These are phyloP conservation scores for Pouteria campechiana DNA, from an alignment of 179 eudicot genomes.

Conservation along the genomic window DNA sequence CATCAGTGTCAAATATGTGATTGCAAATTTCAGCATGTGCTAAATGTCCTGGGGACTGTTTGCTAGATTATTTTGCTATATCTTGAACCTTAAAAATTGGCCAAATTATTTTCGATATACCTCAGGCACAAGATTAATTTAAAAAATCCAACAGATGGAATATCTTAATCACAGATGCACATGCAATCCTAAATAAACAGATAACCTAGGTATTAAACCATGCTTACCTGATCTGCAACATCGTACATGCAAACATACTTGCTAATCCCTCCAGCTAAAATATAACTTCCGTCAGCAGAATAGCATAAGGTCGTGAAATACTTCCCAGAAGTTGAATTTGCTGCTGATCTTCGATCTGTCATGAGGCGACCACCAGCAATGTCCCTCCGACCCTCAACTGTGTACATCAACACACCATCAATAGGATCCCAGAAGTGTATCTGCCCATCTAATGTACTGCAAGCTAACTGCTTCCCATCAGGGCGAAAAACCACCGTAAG, in stretches of 20 bases:
- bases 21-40: too few species aligned
- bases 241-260: slow-evolving; percentile 96
- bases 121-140: too few species aligned
- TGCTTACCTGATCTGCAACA: slow-evolving; percentile 88
- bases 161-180: too few species aligned
- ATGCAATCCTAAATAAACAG: not conserved
- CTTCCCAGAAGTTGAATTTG: slow-evolving; percentile 84
- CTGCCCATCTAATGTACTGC: slow-evolving; percentile 87
- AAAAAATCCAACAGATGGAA: too few species aligned
- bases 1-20: too few species aligned
- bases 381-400: slow-evolving; percentile 96
- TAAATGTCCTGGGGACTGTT: too few species aligned
- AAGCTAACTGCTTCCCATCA: slow-evolving; percentile 92
- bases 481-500: slow-evolving; percentile 94
- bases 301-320: slow-evolving; percentile 83
- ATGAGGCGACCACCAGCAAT: slow-evolving; percentile 88
- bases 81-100: too few species aligned
- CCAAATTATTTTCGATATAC: too few species aligned
- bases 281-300: slow-evolving; percentile 97
- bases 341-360: slow-evolving; percentile 93
- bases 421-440: slow-evolving; percentile 97
- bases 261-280: slow-evolving; percentile 93
- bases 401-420: slow-evolving; percentile 65
- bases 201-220: too few species aligned
- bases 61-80: too few species aligned